phyloP scores from a whole-genome alignment of 805 yeast genomes.

The Candida easanensis region DNA sequence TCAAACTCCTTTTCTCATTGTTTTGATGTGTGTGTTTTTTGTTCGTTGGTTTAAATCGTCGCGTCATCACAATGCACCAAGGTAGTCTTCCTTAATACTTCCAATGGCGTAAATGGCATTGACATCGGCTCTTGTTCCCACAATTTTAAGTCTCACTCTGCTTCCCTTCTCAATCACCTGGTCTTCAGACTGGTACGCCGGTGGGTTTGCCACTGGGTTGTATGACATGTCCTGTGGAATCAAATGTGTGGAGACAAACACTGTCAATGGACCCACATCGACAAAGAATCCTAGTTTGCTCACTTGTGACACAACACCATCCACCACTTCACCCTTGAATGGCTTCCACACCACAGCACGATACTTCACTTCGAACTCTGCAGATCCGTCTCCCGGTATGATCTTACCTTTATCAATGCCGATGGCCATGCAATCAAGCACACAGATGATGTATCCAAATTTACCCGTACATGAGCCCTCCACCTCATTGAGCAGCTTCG shows the following conservation, averaged over 20 bases:
- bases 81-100: slow-evolving; percentile 93
- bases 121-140: slow-evolving; percentile 96
- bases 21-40: too few species aligned
- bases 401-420: slow-evolving; percentile 95
- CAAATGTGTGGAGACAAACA: slow-evolving; percentile 90
- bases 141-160: slow-evolving; percentile 89
- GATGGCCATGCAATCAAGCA: slow-evolving; percentile 87
- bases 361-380: slow-evolving; percentile 94
- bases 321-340: slow-evolving; percentile 98
- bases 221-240: slow-evolving; percentile 92
- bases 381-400: slow-evolving; percentile 88
- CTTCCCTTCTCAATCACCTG: slow-evolving; percentile 94
- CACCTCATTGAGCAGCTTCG: slow-evolving; percentile 88
- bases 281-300: slow-evolving; percentile 96
- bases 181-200: slow-evolving; percentile 95
- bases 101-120: slow-evolving; percentile 98
- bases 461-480: slow-evolving; percentile 99
- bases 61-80: slow-evolving; percentile 71
- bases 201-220: slow-evolving; percentile 95
- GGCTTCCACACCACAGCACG: slow-evolving; percentile 98
- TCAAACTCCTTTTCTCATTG: neutral
- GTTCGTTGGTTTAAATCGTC: too few species aligned
- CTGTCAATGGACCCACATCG: slow-evolving; percentile 95
- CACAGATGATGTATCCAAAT: slow-evolving; percentile 96
- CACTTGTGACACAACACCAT: slow-evolving; percentile 91